Conservation (phyloP, 257 asterid genomes). For the Nicotiana benthamiana region DNA sequence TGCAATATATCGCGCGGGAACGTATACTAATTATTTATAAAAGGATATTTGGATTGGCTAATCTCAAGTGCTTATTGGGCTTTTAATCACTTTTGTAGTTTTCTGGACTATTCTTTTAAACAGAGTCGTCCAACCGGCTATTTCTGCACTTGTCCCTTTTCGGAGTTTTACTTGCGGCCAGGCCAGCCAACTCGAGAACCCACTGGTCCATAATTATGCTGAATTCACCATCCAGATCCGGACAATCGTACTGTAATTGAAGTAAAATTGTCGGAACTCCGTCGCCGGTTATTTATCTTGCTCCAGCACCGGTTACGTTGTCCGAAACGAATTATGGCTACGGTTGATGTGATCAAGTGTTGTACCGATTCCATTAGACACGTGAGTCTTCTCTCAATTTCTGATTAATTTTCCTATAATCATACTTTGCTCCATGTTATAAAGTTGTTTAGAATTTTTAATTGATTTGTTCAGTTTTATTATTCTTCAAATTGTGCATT, state of each 20-base stretch:
- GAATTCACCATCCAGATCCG: not conserved
- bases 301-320: not conserved
- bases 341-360: slow-evolving; percentile 79
- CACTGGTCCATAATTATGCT: not conserved
- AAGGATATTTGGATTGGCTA: too few relatives aligned
- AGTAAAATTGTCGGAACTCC: not conserved
- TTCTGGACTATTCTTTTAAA: not conserved
- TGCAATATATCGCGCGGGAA: too few relatives aligned
- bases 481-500: not conserved
- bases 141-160: not conserved
- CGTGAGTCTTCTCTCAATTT: slow-evolving; percentile 26
- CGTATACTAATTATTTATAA: too few relatives aligned
- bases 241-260: not conserved
- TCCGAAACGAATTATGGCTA: slow-evolving; percentile 27
- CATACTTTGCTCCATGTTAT: not conserved
- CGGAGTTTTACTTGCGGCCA: not conserved
- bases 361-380: slow-evolving; percentile 85
- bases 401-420: not conserved
- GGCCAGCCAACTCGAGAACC: not conserved
- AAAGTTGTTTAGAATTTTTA: not conserved
- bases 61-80: too few relatives aligned
- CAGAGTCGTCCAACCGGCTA: not conserved
- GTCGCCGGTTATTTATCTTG: not conserved
- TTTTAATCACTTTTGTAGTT: too few relatives aligned
- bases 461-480: not conserved